phyloP scores from a whole-genome alignment of 1,284 basidiomycete species.

The Moesziomyces sp. region DNA sequence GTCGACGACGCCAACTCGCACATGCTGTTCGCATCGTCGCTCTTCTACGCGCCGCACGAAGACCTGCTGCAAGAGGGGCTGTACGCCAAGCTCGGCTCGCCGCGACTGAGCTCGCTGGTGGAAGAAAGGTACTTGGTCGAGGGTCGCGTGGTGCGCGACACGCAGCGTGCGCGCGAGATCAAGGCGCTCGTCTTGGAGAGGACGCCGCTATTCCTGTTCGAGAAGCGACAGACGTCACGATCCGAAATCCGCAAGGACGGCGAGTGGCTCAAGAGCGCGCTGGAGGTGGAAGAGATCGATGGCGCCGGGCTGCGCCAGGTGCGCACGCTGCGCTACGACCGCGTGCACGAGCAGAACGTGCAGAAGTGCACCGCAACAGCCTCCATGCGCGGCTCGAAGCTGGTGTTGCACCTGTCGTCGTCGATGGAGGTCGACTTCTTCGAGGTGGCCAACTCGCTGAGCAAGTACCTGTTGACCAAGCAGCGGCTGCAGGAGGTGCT shows the following conservation, averaged over 20 bases:
- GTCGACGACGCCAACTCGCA: conserved; percentile 67
- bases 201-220: conserved; percentile 89
- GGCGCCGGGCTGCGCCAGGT: conserved; percentile 58
- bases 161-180: conserved; percentile 53
- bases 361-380: conserved; percentile 63
- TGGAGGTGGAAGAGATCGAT: conserved; percentile 70
- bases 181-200: conserved; percentile 78
- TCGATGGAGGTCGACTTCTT: conserved; percentile 87
- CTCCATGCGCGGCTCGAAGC: conserved; percentile 70
- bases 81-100: conserved; percentile 72
- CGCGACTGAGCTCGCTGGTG: conserved; percentile 77
- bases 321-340: conserved; percentile 54
- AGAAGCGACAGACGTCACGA: conserved; percentile 76
- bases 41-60: conserved; percentile 87
- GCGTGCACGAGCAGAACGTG: conserved; percentile 50
- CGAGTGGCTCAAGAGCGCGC: conserved; percentile 78
- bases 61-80: conserved; percentile 76
- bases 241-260: conserved; percentile 76
- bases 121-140: conserved; percentile 79
- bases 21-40: conserved; percentile 64
- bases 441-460: conserved; percentile 71
- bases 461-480: conserved; percentile 59
- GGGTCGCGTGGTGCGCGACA: conserved; percentile 64
- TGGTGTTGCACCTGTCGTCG: conserved; percentile 80
- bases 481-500: conserved; percentile 70